Conservation (phyloP, 164 flowering plant genomes). For the Stephania cephalantha region DNA sequence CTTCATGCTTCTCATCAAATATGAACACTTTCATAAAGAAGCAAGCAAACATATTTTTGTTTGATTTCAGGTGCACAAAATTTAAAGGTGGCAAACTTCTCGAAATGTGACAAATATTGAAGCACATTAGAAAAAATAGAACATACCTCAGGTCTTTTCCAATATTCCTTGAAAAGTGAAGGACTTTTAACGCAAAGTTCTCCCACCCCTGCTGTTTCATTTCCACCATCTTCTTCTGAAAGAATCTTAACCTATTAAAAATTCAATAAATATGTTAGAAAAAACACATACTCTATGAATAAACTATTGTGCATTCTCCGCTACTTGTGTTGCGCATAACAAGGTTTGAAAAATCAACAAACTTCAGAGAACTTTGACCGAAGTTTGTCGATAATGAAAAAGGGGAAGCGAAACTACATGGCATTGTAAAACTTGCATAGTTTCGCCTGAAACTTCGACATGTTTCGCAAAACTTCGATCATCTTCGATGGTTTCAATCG, state of each 20-base stretch:
- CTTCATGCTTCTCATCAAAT: neutral
- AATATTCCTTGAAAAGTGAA: slow-evolving; percentile 85
- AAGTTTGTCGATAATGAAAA: too few species aligned
- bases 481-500: too few species aligned
- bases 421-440: too few species aligned
- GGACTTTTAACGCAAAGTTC: slow-evolving; percentile 93
- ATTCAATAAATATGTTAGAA: slow-evolving; percentile 8
- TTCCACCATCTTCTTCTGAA: slow-evolving; percentile 51
- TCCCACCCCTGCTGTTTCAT: slow-evolving; percentile 48
- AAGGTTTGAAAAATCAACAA: too few species aligned
- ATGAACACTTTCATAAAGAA: neutral
- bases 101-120: neutral
- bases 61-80: neutral
- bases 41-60: neutral
- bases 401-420: too few species aligned
- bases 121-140: neutral
- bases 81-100: neutral
- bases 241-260: slow-evolving; percentile 65
- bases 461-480: too few species aligned
- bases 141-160: slow-evolving; percentile 86
- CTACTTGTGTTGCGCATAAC: neutral
- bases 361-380: too few species aligned
- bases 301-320: neutral
- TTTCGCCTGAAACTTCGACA: too few species aligned
- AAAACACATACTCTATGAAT: neutral